Percentiles rank a stretch among this genome's conserved stretches.
phyloP scores from a whole-genome alignment of 345 rosid species.

The Dipteronia dyeriana region DNA sequence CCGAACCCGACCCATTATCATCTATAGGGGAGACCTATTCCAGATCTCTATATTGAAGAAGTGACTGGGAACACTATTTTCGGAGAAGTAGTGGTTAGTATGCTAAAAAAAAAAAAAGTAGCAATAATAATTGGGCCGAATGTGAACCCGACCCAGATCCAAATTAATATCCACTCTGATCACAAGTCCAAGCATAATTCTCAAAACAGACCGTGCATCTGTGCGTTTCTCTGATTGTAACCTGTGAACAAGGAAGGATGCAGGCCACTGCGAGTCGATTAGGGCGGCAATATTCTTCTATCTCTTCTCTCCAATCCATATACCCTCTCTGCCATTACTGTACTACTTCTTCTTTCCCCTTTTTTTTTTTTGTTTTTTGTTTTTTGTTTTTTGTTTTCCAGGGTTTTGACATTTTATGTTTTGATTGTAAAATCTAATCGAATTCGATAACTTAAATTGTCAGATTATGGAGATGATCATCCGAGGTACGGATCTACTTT shows the following conservation, averaged over 20 bases:
- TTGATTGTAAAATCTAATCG: neutral
- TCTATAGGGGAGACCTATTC: too few relatives aligned
- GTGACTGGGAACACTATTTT: too few relatives aligned
- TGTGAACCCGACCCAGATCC: constrained; percentile 5
- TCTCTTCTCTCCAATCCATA: constrained; percentile 50
- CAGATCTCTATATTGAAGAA: too few relatives aligned
- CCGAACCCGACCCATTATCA: too few relatives aligned
- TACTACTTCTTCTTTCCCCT: constrained; percentile 39
- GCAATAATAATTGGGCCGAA: neutral
- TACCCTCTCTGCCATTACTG: constrained; percentile 57
- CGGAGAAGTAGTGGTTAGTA: too few relatives aligned
- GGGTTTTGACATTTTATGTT: neutral
- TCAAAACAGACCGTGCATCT: neutral
- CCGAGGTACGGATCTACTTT: constrained; percentile 67
- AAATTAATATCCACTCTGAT: neutral
- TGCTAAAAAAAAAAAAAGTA: too few relatives aligned
- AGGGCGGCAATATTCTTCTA: constrained; percentile 41
- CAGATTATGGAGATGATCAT: constrained; percentile 64
- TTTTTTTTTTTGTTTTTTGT: neutral
- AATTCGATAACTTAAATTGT: neutral
- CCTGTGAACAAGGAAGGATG: constrained; percentile 42
- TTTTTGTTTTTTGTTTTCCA: neutral
- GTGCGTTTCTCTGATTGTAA: neutral
- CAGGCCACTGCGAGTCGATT: constrained; percentile 71
- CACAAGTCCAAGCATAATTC: neutral